Evolutionary conservation across 2,329 filamentous ascomycete genomes (phyloP).

Genomic region (Atkinsonella texensis): DNA sequence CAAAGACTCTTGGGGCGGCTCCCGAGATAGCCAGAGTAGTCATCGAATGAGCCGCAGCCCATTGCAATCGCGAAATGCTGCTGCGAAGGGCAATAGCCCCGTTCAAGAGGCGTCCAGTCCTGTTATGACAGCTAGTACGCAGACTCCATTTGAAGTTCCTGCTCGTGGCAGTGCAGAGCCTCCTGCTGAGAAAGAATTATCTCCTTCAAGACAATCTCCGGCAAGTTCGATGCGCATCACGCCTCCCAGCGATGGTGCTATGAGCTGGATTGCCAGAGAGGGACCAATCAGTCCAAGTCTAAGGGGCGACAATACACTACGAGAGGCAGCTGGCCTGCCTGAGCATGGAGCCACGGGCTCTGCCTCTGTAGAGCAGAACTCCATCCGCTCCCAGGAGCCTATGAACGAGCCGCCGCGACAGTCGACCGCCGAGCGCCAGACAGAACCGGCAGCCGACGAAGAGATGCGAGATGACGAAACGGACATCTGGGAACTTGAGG

Average conservation of each 20-base stretch:
- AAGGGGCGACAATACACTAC: conserved; percentile 23
- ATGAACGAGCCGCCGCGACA: conserved; percentile 8
- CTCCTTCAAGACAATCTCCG: conserved; percentile 15
- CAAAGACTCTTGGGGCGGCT: conserved; percentile 21
- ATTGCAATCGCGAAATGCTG: conserved; percentile 10
- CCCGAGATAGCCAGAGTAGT: conserved; percentile 14
- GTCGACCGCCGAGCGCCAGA: neutral
- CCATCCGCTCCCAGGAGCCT: neutral
- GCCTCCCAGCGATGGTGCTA: conserved; percentile 23
- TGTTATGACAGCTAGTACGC: conserved; percentile 15
- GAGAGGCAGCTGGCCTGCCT: conserved; percentile 14
- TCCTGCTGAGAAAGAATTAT: conserved; percentile 2
- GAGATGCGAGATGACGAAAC: conserved; percentile 28
- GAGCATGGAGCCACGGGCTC: neutral
- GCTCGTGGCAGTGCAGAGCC: conserved; percentile 16
- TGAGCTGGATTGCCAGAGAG: conserved; percentile 31
- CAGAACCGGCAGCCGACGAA: conserved; percentile 7
- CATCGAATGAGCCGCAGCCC: conserved; percentile 20
- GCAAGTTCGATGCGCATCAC: conserved; percentile 22
- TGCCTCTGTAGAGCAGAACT: conserved; percentile 6
- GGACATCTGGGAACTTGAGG: conserved; percentile 47
- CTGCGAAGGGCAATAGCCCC: conserved; percentile 8
- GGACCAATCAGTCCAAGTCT: conserved; percentile 25
- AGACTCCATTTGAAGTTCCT: conserved; percentile 21
- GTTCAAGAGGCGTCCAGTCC: conserved; percentile 17